A percentile compares a stretch with the other conserved stretches of the same genome.
phyloP scores from a whole-genome alignment of 495 filamentous ascomycete species.

The Trichoderma virens region DNA sequence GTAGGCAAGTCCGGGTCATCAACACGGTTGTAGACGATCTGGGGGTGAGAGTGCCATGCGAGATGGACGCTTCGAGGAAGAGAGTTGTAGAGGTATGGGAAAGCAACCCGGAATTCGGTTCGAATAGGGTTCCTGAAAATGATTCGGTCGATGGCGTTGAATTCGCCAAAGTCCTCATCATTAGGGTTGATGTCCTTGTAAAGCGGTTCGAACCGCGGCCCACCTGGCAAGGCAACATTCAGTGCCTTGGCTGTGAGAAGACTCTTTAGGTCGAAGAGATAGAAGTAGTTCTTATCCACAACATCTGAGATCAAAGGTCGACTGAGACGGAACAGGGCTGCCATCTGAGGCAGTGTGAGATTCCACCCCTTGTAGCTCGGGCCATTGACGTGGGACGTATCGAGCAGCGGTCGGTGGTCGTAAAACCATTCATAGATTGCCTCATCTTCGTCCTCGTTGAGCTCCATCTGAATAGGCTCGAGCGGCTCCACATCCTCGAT shows the following conservation, averaged over 20 bases:
- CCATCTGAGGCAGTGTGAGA: slow-evolving; percentile 90
- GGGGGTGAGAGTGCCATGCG: slow-evolving; percentile 89
- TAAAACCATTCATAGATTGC: slow-evolving; percentile 97
- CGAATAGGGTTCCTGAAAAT: slow-evolving; percentile 95
- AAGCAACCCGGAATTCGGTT: slow-evolving; percentile 92
- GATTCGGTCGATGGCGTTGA: slow-evolving; percentile 99
- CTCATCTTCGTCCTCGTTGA: slow-evolving; percentile 90
- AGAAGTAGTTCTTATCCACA: slow-evolving; percentile 93
- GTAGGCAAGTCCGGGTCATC: slow-evolving; percentile 87
- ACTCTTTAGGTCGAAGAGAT: slow-evolving; percentile 94
- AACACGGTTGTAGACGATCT: slow-evolving; percentile 81
- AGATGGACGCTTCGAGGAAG: slow-evolving; percentile 90
- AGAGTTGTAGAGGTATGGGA: slow-evolving; percentile 93
- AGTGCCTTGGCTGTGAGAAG: slow-evolving; percentile 96
- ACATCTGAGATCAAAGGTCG: slow-evolving; percentile 86
- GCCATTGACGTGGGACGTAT: slow-evolving; percentile 91
- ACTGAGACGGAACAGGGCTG: slow-evolving; percentile 85
- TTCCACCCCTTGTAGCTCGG: slow-evolving; percentile 98
- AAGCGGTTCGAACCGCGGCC: slow-evolving; percentile 92
- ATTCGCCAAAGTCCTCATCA: slow-evolving; percentile 98
- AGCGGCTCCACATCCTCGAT: slow-evolving; percentile 97
- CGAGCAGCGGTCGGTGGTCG: slow-evolving; percentile 83
- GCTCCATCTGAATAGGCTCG: slow-evolving; percentile 98
- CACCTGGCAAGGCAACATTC: slow-evolving; percentile 94
- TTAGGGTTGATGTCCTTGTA: slow-evolving; percentile 99